A percentile compares a stretch with the other conserved stretches of the same genome.
Conservation (phyloP, 345 rosid species). For the Rhodomyrtus tomentosa region DNA sequence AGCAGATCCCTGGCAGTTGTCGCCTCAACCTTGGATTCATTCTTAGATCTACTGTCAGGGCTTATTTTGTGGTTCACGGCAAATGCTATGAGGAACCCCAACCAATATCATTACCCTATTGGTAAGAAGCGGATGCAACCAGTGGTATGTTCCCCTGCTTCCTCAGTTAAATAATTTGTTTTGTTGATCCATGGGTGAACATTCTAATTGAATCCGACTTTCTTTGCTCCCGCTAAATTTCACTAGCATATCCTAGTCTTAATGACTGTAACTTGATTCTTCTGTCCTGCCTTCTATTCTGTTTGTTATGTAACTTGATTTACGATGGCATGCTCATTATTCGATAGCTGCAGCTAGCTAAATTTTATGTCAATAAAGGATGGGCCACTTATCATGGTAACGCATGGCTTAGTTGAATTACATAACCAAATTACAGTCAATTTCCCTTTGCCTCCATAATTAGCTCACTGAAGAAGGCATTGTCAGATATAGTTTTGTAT, state of each 20-base stretch:
- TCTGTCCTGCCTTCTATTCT: background rate
- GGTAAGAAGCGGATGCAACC: conserved; percentile 92
- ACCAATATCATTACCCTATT: conserved; percentile 55
- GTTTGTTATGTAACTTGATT: background rate
- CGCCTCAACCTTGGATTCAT: conserved; percentile 80
- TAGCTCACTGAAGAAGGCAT: background rate
- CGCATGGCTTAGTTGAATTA: background rate
- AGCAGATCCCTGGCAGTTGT: conserved; percentile 74
- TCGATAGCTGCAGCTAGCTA: background rate
- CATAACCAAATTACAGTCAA: background rate
- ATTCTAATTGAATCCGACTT: background rate
- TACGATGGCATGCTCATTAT: background rate
- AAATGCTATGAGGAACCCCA: conserved; percentile 65
- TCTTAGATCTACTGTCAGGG: conserved; percentile 74
- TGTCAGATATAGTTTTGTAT: background rate
- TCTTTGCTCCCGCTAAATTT: background rate
- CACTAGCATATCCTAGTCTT: background rate
- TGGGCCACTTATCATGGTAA: background rate
- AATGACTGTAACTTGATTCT: background rate
- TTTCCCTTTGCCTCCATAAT: background rate
- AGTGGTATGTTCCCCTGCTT: conserved; percentile 31
- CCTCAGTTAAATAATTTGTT: background rate
- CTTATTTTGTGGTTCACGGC: conserved; percentile 83
- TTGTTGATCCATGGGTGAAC: background rate
- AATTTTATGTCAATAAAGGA: background rate